Evolutionary conservation across 2,329 filamentous ascomycete species (phyloP).

Genomic region (Gnomoniopsis sp.): DNA sequence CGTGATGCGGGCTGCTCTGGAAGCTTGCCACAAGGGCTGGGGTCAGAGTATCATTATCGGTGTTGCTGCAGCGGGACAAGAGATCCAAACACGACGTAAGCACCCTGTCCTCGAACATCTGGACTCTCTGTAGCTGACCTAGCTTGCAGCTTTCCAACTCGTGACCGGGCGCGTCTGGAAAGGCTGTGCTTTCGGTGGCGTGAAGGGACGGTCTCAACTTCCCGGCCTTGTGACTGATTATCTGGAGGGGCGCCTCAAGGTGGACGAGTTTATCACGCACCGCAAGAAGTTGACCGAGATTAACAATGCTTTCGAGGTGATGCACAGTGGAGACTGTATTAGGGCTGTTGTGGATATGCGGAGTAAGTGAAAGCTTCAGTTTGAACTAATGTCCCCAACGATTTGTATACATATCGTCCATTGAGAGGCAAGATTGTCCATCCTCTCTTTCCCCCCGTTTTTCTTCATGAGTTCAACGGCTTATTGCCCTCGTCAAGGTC

Average conservation of each 20-base stretch:
- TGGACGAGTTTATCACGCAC: constrained; percentile 99
- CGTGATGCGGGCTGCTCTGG: constrained; percentile 92
- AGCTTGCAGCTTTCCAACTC: constrained; percentile 73
- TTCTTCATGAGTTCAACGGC: constrained; percentile 4
- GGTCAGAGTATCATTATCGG: constrained; percentile 97
- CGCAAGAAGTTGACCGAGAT: constrained; percentile 78
- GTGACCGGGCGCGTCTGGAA: constrained; percentile 98
- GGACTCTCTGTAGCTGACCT: not conserved
- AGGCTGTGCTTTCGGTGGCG: constrained; percentile 95
- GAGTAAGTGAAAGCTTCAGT: constrained; percentile 19
- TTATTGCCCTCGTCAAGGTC: constrained; percentile 12
- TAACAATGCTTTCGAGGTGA: constrained; percentile 81
- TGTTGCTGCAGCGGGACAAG: constrained; percentile 92
- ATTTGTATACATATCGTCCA: not conserved
- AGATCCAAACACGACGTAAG: constrained; percentile 90
- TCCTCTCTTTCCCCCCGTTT: not conserved
- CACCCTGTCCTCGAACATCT: constrained; percentile 45
- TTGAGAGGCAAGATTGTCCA: not conserved
- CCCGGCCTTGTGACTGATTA: constrained; percentile 87
- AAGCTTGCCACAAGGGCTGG: constrained; percentile 99
- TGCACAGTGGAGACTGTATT: constrained; percentile 97
- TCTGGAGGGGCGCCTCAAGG: constrained; percentile 84
- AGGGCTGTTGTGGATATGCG: constrained; percentile 79
- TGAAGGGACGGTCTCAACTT: constrained; percentile 94
- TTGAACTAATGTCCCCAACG: not conserved